Conservation (phyloP, 805 yeast genomes). For the Kodamaea neixiangensis region DNA sequence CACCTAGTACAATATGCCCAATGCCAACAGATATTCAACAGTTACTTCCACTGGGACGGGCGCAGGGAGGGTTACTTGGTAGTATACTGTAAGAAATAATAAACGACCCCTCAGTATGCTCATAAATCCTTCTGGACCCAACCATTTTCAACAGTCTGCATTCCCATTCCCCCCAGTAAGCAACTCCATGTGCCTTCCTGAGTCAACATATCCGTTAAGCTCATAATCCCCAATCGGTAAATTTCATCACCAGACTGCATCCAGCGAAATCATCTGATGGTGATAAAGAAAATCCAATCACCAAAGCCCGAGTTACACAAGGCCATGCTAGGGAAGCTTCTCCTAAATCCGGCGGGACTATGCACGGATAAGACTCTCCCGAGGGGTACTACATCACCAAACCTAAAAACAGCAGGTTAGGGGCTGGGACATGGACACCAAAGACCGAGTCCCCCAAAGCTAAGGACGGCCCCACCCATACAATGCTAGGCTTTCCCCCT, state of each 20-base stretch:
- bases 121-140: not conserved
- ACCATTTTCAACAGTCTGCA: not conserved
- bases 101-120: not conserved
- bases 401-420: not conserved
- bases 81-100: slow-evolving; percentile 45
- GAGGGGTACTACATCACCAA: not conserved
- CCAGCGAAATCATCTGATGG: not conserved
- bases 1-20: slow-evolving; percentile 42
- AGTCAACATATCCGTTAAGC: not conserved
- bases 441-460: not conserved
- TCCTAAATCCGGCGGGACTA: not conserved
- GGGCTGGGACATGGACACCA: not conserved
- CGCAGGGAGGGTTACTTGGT: slow-evolving; percentile 79
- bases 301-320: not conserved
- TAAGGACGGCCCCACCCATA: not conserved
- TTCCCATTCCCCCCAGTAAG: not conserved
- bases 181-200: not conserved
- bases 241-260: not conserved
- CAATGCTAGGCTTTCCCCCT: not conserved
- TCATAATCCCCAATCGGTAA: not conserved
- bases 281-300: not conserved
- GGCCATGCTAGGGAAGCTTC: not conserved
- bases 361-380: not conserved
- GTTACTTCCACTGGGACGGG: slow-evolving; percentile 82
- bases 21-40: slow-evolving; percentile 66